Conservation (phyloP, 768 basidiomycete species). For the Daedaleopsis sinensis region DNA sequence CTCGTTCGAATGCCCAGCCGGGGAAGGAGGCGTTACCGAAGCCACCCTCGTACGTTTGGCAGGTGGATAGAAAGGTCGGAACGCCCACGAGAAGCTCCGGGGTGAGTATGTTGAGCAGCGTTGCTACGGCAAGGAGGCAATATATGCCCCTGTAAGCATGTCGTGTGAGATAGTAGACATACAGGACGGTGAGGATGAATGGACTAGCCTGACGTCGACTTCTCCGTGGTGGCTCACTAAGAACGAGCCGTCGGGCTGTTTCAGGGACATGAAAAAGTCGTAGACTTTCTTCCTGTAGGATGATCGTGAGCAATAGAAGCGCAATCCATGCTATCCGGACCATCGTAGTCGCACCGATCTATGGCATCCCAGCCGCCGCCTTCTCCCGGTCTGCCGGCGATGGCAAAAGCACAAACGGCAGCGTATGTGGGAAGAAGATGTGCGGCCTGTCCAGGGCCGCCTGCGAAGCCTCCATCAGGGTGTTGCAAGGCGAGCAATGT, state of each 20-base stretch:
- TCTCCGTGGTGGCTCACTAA: conserved; percentile 86
- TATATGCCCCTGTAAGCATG: conserved; percentile 75
- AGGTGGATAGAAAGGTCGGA: conserved; percentile 79
- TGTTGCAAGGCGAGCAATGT: conserved; percentile 85
- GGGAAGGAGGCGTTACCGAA: conserved; percentile 48
- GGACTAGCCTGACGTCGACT: conserved; percentile 85
- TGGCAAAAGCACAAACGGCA: conserved; percentile 79
- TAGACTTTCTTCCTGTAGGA: conserved; percentile 70
- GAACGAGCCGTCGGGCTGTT: conserved; percentile 93
- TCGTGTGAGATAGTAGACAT: background rate
- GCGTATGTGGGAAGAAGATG: conserved; percentile 94
- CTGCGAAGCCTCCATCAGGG: conserved; percentile 87
- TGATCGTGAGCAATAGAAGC: background rate
- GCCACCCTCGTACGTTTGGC: conserved; percentile 98
- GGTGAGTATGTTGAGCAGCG: conserved; percentile 83
- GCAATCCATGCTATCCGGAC: background rate
- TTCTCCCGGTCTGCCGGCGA: conserved; percentile 73
- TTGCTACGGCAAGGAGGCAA: conserved; percentile 84
- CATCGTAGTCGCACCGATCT: conserved; percentile 57
- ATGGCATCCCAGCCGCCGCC: conserved; percentile 87
- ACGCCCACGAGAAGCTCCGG: conserved; percentile 82
- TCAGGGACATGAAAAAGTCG: conserved; percentile 87
- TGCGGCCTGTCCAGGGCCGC: conserved; percentile 86
- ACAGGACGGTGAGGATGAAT: background rate
- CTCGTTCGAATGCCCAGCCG: conserved; percentile 28